These are phyloP conservation scores for Tilletia horrida DNA, from an alignment of 1,284 basidiomycete species.

Conservation along the genomic window DNA sequence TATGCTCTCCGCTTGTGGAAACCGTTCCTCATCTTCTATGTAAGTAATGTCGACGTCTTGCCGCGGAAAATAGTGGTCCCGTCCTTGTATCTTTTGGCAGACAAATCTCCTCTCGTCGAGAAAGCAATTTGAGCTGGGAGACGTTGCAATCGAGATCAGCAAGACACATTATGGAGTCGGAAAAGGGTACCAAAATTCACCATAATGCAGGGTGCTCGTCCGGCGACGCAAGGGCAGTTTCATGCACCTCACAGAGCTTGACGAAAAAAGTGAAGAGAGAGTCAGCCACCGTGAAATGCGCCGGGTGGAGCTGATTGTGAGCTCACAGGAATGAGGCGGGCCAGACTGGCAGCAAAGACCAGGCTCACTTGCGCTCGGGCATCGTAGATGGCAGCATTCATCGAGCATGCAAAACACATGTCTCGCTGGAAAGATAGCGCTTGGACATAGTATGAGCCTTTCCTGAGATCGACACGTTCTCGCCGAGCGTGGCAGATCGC, in stretches of 20 bases:
- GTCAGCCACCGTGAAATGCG: neutral
- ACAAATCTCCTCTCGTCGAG: conserved; percentile 2
- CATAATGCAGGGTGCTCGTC: neutral
- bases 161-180: neutral
- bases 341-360: neutral
- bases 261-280: neutral
- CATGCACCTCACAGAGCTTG: conserved; percentile 11
- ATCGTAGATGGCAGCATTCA: neutral
- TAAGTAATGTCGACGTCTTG: conserved; percentile 13
- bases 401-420: neutral
- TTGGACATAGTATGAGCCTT: neutral
- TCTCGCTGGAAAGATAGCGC: neutral
- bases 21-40: conserved; percentile 11
- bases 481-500: neutral
- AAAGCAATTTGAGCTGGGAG: conserved; percentile 13
- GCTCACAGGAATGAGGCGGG: neutral
- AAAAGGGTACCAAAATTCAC: neutral
- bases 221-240: neutral
- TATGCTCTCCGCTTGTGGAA: conserved; percentile 6
- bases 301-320: neutral
- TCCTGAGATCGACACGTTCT: neutral
- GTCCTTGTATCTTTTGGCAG: neutral
- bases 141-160: neutral
- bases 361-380: neutral
- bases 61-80: neutral